Evolutionary conservation across 228 moss, liverwort and hornwort genomes (phyloP).

Genomic region (Sphagnum fallax): DNA sequence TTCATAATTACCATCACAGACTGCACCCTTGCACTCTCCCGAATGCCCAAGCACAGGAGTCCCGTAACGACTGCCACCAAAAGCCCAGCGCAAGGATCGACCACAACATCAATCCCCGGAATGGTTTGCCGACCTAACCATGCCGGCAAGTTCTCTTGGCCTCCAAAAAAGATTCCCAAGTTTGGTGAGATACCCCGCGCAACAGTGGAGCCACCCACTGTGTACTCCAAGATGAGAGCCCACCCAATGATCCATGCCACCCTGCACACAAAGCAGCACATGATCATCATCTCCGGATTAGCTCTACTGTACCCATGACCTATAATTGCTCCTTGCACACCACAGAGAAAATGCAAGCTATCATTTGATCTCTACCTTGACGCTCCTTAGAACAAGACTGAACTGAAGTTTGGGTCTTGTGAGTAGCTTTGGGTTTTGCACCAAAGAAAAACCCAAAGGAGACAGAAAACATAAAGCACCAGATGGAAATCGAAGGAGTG

Average conservation of each 20-base stretch:
- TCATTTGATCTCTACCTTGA: too few species aligned
- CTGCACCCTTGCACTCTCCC: slow-evolving; percentile 85
- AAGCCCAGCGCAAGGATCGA: slow-evolving; percentile 78
- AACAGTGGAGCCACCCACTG: slow-evolving; percentile 87
- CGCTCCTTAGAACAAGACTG: too few species aligned
- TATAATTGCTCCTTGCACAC: too few species aligned
- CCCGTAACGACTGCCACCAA: slow-evolving; percentile 60
- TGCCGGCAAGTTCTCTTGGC: slow-evolving; percentile 56
- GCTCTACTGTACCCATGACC: too few species aligned
- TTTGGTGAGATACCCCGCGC: slow-evolving; percentile 95
- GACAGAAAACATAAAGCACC: too few species aligned
- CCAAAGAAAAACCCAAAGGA: too few species aligned
- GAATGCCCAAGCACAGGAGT: slow-evolving; percentile 58
- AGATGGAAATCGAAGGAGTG: too few species aligned
- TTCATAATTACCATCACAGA: slow-evolving; percentile 70
- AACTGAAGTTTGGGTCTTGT: too few species aligned
- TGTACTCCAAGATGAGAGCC: slow-evolving; percentile 93
- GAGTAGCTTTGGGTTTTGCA: too few species aligned
- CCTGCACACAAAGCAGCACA: slow-evolving; percentile 21
- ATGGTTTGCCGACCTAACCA: slow-evolving; percentile 47
- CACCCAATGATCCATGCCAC: slow-evolving; percentile 96
- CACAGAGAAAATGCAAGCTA: too few species aligned
- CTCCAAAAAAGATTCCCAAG: slow-evolving; percentile 81
- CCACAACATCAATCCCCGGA: slow-evolving; percentile 28
- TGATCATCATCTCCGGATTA: too few species aligned